phyloP scores from a whole-genome alignment of 169 alveolate genomes.

The Plasmodium gallinaceum region DNA sequence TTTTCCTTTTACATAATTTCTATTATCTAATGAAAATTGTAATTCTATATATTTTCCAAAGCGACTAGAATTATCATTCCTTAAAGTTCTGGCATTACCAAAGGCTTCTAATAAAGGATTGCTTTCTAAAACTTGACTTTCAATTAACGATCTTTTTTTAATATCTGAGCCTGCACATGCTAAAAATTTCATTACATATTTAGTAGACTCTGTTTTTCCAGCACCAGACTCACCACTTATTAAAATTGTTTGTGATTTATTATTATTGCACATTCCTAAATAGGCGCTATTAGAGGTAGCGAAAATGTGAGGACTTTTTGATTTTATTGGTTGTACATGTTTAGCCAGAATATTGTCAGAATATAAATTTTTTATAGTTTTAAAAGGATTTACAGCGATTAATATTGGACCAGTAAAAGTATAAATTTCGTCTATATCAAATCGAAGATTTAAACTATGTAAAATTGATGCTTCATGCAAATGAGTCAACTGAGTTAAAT shows the following conservation, averaged over 20 bases:
- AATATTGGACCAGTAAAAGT: conserved; percentile 98
- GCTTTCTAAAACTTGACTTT: conserved; percentile 94
- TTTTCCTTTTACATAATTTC: conserved; percentile 83
- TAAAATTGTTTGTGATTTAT: conserved; percentile 94
- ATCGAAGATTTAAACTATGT: conserved; percentile 93
- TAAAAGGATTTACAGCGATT: conserved; percentile 98
- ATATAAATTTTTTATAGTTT: conserved; percentile 83
- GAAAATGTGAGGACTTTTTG: conserved; percentile 94
- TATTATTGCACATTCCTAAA: conserved; percentile 90
- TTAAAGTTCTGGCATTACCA: conserved; percentile 98
- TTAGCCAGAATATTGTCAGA: conserved; percentile 76
- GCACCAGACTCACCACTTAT: conserved; percentile 99
- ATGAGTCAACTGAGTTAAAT: conserved; percentile 91
- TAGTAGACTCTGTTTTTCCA: conserved; percentile 99
- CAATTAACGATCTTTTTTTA: conserved; percentile 83
- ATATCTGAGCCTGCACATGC: conserved; percentile 91
- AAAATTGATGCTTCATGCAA: conserved; percentile 94
- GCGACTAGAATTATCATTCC: conserved; percentile 96
- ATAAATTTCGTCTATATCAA: conserved; percentile 92
- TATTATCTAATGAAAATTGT: conserved; percentile 84
- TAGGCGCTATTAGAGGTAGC: conserved; percentile 95
- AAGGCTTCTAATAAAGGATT: conserved; percentile 99
- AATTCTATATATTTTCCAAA: conserved; percentile 99
- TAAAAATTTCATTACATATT: conserved; percentile 95
- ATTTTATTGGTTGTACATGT: conserved; percentile 78